Evolutionary conservation across 495 filamentous ascomycete genomes (phyloP).

Genomic region (Collariella sp.): DNA sequence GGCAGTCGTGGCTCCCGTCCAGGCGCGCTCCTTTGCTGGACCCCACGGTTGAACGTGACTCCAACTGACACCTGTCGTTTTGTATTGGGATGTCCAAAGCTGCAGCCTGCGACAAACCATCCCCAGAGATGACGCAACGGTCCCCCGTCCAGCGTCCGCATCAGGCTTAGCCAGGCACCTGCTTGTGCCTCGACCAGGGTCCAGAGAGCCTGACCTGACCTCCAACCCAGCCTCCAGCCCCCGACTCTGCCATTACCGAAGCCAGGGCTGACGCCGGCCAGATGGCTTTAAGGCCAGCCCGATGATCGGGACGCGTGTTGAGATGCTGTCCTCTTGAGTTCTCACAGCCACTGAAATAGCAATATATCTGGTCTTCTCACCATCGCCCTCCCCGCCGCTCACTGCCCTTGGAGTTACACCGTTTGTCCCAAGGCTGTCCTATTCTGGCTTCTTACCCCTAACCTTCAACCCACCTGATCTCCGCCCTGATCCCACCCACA

Average conservation of each 20-base stretch:
- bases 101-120: neutral
- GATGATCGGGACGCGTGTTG: conserved; percentile 3
- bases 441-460: neutral
- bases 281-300: neutral
- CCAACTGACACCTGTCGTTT: neutral
- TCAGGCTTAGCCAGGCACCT: conserved; percentile 10
- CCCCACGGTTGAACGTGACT: too few relatives aligned
- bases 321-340: neutral
- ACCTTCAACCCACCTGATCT: neutral
- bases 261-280: neutral
- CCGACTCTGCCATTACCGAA: neutral
- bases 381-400: too few relatives aligned
- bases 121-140: conserved; percentile 2
- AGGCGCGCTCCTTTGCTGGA: too few relatives aligned
- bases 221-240: neutral
- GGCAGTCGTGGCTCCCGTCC: too few relatives aligned
- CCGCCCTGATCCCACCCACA: neutral
- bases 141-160: neutral
- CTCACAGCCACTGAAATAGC: neutral
- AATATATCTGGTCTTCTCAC: neutral
- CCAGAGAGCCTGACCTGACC: neutral
- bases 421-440: neutral
- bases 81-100: neutral
- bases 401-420: neutral
- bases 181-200: neutral